Conservation (phyloP, 306 rosid species). For the Castanea sativa region DNA sequence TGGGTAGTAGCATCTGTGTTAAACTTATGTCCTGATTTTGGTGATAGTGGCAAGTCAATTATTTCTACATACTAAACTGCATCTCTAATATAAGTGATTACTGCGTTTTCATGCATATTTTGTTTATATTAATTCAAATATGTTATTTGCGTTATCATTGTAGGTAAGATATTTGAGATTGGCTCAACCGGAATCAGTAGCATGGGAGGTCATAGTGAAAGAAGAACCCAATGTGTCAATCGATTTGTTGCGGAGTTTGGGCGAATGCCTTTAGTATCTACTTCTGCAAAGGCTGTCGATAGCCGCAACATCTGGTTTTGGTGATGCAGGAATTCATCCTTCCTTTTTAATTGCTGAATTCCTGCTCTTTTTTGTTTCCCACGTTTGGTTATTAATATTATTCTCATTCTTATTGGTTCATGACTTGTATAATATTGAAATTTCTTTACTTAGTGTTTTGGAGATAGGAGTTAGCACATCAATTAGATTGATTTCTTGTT, state of each 20-base stretch:
- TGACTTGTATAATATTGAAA: slow-evolving; percentile 39
- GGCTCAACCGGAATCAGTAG: slow-evolving; percentile 99
- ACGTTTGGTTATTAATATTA: slow-evolving; percentile 17
- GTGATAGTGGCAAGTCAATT: background rate
- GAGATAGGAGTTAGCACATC: slow-evolving; percentile 27
- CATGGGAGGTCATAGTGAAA: slow-evolving; percentile 82
- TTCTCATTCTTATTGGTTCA: slow-evolving; percentile 26
- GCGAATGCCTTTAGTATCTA: slow-evolving; percentile 69
- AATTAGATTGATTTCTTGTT: slow-evolving; percentile 47
- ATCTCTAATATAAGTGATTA: background rate
- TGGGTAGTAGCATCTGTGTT: background rate
- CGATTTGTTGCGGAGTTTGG: slow-evolving; percentile 64
- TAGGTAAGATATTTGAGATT: slow-evolving; percentile 87
- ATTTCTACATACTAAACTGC: background rate
- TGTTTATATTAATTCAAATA: background rate
- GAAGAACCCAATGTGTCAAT: slow-evolving; percentile 72
- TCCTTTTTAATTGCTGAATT: slow-evolving; percentile 24
- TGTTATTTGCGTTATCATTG: background rate
- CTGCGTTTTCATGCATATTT: background rate
- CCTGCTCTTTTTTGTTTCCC: slow-evolving; percentile 27
- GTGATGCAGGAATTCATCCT: slow-evolving; percentile 41
- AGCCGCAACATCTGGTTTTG: slow-evolving; percentile 86
- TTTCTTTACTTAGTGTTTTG: slow-evolving; percentile 26
- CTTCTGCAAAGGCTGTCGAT: slow-evolving; percentile 84
- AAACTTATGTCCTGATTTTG: background rate